A percentile compares a stretch with the other conserved stretches of the same genome.
phyloP scores from a whole-genome alignment of 805 yeast genomes.

The Metschnikowia gruessii region DNA sequence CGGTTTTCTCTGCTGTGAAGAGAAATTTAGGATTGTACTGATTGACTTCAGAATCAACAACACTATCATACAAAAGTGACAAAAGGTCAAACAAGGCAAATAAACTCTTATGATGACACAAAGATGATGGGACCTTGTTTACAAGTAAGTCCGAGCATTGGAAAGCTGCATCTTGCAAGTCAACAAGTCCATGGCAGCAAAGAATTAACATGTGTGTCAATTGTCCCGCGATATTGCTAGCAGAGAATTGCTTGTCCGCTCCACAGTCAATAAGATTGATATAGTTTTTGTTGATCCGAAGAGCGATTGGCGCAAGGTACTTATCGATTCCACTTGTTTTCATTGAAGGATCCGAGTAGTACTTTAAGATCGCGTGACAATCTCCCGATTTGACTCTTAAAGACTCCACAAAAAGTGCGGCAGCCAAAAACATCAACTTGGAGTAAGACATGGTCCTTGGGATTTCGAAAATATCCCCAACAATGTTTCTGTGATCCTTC shows the following conservation, averaged over 20 bases:
- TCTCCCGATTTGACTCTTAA: conserved; percentile 77
- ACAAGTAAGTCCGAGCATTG: conserved; percentile 71
- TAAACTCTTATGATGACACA: conserved; percentile 71
- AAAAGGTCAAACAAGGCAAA: conserved; percentile 80
- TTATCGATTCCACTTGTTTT: conserved; percentile 64
- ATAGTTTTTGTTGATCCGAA: conserved; percentile 55
- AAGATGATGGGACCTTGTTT: conserved; percentile 64
- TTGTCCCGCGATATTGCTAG: conserved; percentile 60
- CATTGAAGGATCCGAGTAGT: conserved; percentile 85
- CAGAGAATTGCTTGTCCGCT: conserved; percentile 52
- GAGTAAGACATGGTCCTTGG: conserved; percentile 62
- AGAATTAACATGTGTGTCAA: conserved; percentile 61
- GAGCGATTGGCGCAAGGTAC: conserved; percentile 63
- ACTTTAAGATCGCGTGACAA: conserved; percentile 71
- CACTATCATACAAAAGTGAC: conserved; percentile 71
- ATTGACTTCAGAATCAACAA: conserved; percentile 77
- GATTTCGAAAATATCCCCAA: conserved; percentile 49
- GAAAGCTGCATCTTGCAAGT: conserved; percentile 76
- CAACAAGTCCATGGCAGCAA: conserved; percentile 74
- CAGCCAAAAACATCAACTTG: conserved; percentile 82
- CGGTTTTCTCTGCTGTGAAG: conserved; percentile 46
- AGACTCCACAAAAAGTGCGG: conserved; percentile 74
- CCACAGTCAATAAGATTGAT: conserved; percentile 51
- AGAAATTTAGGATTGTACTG: conserved; percentile 81
- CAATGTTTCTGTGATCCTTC: conserved; percentile 65